Conservation (phyloP, 257 asterid genomes). For the Solanum lignicaule region DNA sequence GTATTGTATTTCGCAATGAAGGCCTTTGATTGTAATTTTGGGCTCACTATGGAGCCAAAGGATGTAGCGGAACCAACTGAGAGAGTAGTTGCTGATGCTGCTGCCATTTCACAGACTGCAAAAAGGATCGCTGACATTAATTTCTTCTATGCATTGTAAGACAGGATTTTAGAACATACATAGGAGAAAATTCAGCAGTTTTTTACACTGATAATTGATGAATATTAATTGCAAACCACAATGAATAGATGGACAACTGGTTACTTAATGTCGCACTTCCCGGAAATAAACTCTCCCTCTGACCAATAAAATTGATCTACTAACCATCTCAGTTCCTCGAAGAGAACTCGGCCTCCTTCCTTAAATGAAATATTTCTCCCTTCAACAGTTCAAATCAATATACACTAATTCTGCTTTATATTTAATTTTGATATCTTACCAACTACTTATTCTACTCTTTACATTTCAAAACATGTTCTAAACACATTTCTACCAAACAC, state of each 20-base stretch:
- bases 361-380: not conserved
- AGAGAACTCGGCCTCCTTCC: not conserved
- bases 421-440: not conserved
- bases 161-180: not conserved
- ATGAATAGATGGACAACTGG: not conserved
- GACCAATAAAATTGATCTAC: not conserved
- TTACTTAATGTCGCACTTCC: not conserved
- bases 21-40: not conserved
- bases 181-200: not conserved
- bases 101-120: constrained; percentile 4
- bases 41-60: not conserved
- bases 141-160: not conserved
- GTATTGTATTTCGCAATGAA: not conserved
- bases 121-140: not conserved
- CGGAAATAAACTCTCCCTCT: not conserved
- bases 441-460: not conserved
- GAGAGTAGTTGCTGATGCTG: constrained; percentile 9
- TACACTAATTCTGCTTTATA: not conserved
- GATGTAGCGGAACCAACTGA: constrained; percentile 3
- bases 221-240: not conserved
- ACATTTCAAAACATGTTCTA: not conserved
- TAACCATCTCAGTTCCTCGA: not conserved
- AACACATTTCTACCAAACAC: not conserved
- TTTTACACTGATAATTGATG: not conserved
- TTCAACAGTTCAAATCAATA: not conserved